Evolutionary conservation across 2,329 filamentous ascomycete genomes (phyloP).

Genomic region (Pochonia chlamydosporia): DNA sequence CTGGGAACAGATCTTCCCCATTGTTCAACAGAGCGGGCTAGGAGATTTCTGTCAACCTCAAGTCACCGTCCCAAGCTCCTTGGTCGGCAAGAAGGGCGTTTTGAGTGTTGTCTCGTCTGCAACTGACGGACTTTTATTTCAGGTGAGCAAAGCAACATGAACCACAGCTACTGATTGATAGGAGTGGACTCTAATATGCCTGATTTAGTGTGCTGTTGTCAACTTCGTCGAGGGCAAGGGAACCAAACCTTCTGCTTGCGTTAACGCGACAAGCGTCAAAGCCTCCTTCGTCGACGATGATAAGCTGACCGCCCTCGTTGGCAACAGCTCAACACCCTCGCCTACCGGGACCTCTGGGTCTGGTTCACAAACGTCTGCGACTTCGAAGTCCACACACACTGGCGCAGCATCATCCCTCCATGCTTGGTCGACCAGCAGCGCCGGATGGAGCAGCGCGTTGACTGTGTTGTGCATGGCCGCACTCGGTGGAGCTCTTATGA

Average conservation of each 20-base stretch:
- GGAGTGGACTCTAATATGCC: constrained; percentile 4
- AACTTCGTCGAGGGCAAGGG: constrained; percentile 45
- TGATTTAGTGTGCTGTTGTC: constrained; percentile 45
- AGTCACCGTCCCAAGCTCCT: constrained; percentile 43
- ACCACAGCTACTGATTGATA: background rate
- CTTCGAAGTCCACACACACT: constrained; percentile 14
- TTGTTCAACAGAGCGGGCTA: constrained; percentile 47
- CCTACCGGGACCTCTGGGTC: constrained; percentile 4
- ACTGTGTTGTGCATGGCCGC: constrained; percentile 21
- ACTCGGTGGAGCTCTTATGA: constrained; percentile 22
- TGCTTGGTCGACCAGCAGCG: constrained; percentile 8
- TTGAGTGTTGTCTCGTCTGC: constrained; percentile 46
- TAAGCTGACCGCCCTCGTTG: constrained; percentile 27
- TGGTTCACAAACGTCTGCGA: constrained; percentile 13
- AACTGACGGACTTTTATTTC: constrained; percentile 50
- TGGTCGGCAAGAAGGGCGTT: constrained; percentile 49
- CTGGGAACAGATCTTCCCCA: constrained; percentile 51
- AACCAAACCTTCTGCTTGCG: constrained; percentile 24
- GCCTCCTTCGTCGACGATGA: constrained; percentile 25
- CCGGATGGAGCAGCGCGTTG: constrained; percentile 16
- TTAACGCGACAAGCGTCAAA: constrained; percentile 26
- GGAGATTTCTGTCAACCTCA: constrained; percentile 48
- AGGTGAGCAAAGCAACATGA: constrained; percentile 33
- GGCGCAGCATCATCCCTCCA: constrained; percentile 19
- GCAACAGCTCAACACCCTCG: constrained; percentile 8